Evolutionary conservation across 2,329 filamentous ascomycete genomes (phyloP).

Genomic region (Scedosporium boydii): DNA sequence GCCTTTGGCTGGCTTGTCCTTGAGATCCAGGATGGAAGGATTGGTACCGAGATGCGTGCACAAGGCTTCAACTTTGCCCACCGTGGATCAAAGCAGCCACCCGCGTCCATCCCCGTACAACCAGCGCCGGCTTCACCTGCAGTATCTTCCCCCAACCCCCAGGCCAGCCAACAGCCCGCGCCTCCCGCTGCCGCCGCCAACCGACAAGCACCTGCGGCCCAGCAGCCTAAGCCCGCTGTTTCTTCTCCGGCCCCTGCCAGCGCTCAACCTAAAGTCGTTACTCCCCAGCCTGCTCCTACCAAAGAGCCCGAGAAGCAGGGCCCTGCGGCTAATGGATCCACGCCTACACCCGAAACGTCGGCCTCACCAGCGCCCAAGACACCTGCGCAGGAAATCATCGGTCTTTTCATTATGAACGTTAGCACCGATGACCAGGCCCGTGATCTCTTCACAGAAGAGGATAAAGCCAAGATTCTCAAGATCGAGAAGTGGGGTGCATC

Average conservation of each 20-base stretch:
- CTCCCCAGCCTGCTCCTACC: conserved; percentile 39
- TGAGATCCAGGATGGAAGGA: conserved; percentile 89
- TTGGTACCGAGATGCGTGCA: conserved; percentile 96
- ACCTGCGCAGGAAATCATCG: conserved; percentile 59
- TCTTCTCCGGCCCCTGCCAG: conserved; percentile 17
- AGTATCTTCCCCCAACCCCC: conserved; percentile 9
- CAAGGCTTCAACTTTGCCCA: conserved; percentile 99
- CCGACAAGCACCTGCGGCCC: neutral
- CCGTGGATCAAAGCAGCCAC: conserved; percentile 70
- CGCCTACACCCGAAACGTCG: conserved; percentile 40
- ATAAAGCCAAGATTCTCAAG: conserved; percentile 69
- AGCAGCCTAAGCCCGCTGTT: conserved; percentile 1
- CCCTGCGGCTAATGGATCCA: conserved; percentile 41
- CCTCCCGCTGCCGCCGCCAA: conserved; percentile 2
- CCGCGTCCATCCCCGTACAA: conserved; percentile 27
- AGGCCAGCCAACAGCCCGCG: conserved; percentile 9
- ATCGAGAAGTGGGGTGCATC: conserved; percentile 70
- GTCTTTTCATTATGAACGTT: conserved; percentile 82
- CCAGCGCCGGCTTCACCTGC: conserved; percentile 23
- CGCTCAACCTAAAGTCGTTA: conserved; percentile 30
- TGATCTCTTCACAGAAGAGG: conserved; percentile 73
- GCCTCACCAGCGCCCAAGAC: conserved; percentile 53
- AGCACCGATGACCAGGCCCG: conserved; percentile 75
- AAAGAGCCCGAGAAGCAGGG: conserved; percentile 50
- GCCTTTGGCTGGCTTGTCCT: conserved; percentile 94